Evolutionary conservation across 2,329 filamentous ascomycete species (phyloP).

Genomic region (Emergomyces africanus): DNA sequence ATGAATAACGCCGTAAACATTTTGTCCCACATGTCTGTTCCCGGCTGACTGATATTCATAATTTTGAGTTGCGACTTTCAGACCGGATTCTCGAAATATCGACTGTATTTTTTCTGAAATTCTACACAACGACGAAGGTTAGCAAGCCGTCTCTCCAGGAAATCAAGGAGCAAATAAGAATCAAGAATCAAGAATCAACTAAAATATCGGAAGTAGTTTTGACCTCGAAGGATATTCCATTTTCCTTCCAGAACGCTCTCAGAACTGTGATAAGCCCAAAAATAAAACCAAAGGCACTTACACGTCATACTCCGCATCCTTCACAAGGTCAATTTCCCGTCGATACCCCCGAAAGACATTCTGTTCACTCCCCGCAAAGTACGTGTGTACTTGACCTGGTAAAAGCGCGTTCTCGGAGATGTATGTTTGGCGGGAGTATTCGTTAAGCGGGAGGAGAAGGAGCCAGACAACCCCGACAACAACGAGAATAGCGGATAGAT

Average conservation of each 20-base stretch:
- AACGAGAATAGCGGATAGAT: conserved; percentile 75
- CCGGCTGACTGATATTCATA: conserved; percentile 77
- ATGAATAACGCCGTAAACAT: conserved; percentile 85
- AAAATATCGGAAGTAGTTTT: no score
- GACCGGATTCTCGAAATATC: conserved; percentile 63
- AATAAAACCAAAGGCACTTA: conserved; percentile 15
- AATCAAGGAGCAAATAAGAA: neutral
- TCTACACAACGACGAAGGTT: conserved; percentile 9
- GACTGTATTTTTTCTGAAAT: conserved; percentile 59
- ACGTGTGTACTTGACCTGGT: conserved; percentile 93
- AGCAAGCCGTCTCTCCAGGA: neutral
- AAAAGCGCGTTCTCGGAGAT: conserved; percentile 95
- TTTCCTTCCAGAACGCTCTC: no score
- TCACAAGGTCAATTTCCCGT: conserved; percentile 57
- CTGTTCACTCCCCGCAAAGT: conserved; percentile 93
- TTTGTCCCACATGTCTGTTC: conserved; percentile 63
- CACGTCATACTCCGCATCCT: conserved; percentile 21
- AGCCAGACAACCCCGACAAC: conserved; percentile 80
- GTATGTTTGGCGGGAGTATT: conserved; percentile 86
- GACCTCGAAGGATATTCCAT: neutral
- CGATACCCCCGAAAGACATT: conserved; percentile 85
- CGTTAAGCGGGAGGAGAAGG: conserved; percentile 73
- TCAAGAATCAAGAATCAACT: neutral
- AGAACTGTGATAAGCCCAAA: neutral
- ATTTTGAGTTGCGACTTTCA: conserved; percentile 79